Evolutionary conservation across 345 rosid genomes (phyloP), one percentile per base, ranked within the genome.

Genomic region (Dovyalis caffra): DNA sequence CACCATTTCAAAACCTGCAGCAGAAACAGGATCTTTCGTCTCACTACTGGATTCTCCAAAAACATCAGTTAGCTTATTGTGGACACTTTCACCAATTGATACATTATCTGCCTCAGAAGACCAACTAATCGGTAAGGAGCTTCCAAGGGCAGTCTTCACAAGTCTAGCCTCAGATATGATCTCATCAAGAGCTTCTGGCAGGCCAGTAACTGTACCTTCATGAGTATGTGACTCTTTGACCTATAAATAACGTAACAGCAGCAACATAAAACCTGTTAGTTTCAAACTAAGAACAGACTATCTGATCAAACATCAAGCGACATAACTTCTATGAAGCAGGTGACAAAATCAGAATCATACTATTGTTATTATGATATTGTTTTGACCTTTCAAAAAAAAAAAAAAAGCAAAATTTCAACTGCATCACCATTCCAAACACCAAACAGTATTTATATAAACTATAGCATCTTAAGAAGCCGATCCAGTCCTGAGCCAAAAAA

Each of bases 1-100:
- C 83, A 96, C 95, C 98, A 96, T 93, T 88, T 96, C 99, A 73
- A 90, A 85, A 60, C 98, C 99, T 15, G 97, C 97, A 70, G 94
- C 97, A 73, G 92, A 86, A 78, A 96, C 91, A 51, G 86, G 68
- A 81, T 93, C 97, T 20, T 87, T 84, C 71, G 81, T 93, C 72
- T 88, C 91, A 33, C 63, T 68, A 77, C 81, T 76, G 0, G 84
- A 77, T 72, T 86, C 87, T 43, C 73, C 79, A 47, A 1, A 45
- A 6, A 66, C 33, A 35, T 76, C 79, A 33, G 67, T 65, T 1
- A 34, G 23, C 64, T 78, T 81, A 12, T 49, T 51, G 64, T 63
- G 72, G 35, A 49, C 47, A 14, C 72, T 77, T 15, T 76, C 91
- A 66, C 73, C 72, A 68, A 73, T 34, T 56, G 90, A 77, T 70